These are phyloP conservation scores for Cyberlindnera veronae DNA, from an alignment of 805 yeast species.

Conservation along the genomic window DNA sequence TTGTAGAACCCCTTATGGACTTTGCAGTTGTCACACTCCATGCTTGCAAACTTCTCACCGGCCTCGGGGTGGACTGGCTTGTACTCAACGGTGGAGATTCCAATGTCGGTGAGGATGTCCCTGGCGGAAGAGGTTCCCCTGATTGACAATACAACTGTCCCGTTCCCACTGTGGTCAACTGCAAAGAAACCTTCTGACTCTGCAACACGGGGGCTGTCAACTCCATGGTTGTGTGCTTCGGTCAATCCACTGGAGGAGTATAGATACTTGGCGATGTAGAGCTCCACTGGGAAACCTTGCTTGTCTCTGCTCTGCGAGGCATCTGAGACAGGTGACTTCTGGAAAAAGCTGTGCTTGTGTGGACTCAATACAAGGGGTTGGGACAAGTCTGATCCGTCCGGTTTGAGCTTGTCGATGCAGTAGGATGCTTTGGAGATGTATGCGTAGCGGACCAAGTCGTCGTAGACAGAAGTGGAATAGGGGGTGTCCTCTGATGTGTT, in stretches of 20 bases:
- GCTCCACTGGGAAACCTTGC: constrained; percentile 3
- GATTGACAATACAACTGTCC: constrained; percentile 48
- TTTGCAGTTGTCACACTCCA: constrained; percentile 45
- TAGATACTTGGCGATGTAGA: constrained; percentile 12
- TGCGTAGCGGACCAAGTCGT: constrained; percentile 16
- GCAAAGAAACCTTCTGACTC: constrained; percentile 45
- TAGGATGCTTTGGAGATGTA: constrained; percentile 21
- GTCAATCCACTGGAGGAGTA: background rate
- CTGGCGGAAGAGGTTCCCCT: constrained; percentile 59
- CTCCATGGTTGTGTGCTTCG: background rate
- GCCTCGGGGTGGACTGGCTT: constrained; percentile 20
- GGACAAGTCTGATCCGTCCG: constrained; percentile 10
- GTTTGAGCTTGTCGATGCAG: constrained; percentile 18
- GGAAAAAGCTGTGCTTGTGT: constrained; percentile 13
- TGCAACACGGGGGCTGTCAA: background rate
- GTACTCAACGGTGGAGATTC: constrained; percentile 29
- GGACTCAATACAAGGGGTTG: constrained; percentile 18
- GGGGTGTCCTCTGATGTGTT: too few relatives aligned
- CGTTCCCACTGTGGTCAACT: constrained; percentile 40
- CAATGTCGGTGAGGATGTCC: constrained; percentile 62
- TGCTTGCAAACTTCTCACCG: constrained; percentile 1
- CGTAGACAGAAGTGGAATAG: too few relatives aligned
- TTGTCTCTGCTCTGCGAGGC: background rate
- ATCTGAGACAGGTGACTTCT: constrained; percentile 12
- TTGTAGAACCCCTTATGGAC: constrained; percentile 64